phyloP scores from a whole-genome alignment of 257 asterid genomes.

The Hygrophila difformis region DNA sequence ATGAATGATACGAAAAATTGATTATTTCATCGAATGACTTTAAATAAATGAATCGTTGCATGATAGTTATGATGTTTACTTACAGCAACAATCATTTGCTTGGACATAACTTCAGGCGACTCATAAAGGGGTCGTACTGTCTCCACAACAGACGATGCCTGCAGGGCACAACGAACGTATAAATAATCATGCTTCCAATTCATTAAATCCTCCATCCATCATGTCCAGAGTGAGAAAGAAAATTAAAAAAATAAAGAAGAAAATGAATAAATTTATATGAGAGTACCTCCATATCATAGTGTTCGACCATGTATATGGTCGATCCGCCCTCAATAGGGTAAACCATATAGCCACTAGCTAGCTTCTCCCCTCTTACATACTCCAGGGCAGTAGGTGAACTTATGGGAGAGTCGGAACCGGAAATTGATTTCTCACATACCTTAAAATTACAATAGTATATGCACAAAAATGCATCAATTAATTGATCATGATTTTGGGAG shows the following conservation, averaged over 20 bases:
- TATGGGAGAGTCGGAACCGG: slow-evolving; percentile 25
- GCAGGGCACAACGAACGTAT: slow-evolving; percentile 16
- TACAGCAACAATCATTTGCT: slow-evolving; percentile 27
- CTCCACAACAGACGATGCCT: slow-evolving; percentile 42
- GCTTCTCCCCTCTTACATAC: slow-evolving; percentile 32
- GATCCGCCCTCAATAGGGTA: slow-evolving; percentile 33
- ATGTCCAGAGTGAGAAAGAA: too few relatives aligned
- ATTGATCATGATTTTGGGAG: too few relatives aligned
- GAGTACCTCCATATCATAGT: slow-evolving; percentile 39
- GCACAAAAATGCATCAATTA: not conserved
- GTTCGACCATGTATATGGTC: slow-evolving; percentile 25
- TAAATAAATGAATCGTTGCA: slow-evolving; percentile 2
- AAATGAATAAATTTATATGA: slow-evolving; percentile 2
- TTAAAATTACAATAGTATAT: slow-evolving; percentile 14
- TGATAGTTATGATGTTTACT: slow-evolving; percentile 14
- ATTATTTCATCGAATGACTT: too few relatives aligned
- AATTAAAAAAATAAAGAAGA: too few relatives aligned
- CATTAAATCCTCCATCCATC: not conserved
- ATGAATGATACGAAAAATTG: too few relatives aligned
- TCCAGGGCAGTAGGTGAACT: slow-evolving; percentile 35
- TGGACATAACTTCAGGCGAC: slow-evolving; percentile 34
- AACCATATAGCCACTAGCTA: slow-evolving; percentile 44
- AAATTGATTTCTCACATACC: slow-evolving; percentile 44
- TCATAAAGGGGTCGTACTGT: slow-evolving; percentile 35
- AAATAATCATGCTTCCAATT: not conserved